A percentile compares a stretch with the other conserved stretches of the same genome.
Conservation (phyloP, 352 stramenopile genomes). For the Pythium monospermum region DNA sequence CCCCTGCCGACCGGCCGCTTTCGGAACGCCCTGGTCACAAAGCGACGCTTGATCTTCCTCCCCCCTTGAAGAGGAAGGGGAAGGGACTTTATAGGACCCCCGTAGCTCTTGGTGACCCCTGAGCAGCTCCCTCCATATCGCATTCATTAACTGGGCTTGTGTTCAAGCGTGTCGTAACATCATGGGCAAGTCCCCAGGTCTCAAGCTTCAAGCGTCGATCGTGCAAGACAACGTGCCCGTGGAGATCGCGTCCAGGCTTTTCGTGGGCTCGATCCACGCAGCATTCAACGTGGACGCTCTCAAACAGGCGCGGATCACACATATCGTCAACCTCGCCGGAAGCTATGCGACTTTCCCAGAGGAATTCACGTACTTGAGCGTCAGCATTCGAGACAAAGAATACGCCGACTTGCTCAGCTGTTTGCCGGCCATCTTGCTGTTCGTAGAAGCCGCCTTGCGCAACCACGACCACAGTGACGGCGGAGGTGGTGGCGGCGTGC, state of each 20-base stretch:
- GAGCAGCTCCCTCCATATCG: too few relatives aligned
- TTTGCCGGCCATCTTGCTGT: conserved; percentile 68
- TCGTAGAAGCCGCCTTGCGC: conserved; percentile 68
- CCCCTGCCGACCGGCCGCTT: not conserved
- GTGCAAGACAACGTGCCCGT: conserved; percentile 85
- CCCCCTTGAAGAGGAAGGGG: not conserved
- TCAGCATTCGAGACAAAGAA: conserved; percentile 89
- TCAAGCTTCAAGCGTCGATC: conserved; percentile 57
- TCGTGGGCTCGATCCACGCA: conserved; percentile 81
- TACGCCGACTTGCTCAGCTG: conserved; percentile 86
- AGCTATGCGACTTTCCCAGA: conserved; percentile 84
- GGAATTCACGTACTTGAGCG: conserved; percentile 85
- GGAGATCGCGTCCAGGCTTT: conserved; percentile 62
- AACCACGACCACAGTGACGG: not conserved
- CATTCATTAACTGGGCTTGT: not conserved
- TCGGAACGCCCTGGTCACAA: not conserved
- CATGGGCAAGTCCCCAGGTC: conserved; percentile 52
- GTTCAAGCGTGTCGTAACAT: conserved; percentile 8
- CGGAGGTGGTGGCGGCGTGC: conserved; percentile 43
- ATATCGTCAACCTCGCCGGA: conserved; percentile 85
- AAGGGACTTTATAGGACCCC: too few relatives aligned
- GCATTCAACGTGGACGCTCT: conserved; percentile 85
- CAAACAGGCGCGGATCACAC: conserved; percentile 66
- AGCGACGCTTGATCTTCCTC: too few relatives aligned
- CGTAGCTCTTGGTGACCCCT: too few relatives aligned